Base-by-base conservation (phyloP, 2,329 filamentous ascomycete species). In the Neonectria hederae region DNA sequence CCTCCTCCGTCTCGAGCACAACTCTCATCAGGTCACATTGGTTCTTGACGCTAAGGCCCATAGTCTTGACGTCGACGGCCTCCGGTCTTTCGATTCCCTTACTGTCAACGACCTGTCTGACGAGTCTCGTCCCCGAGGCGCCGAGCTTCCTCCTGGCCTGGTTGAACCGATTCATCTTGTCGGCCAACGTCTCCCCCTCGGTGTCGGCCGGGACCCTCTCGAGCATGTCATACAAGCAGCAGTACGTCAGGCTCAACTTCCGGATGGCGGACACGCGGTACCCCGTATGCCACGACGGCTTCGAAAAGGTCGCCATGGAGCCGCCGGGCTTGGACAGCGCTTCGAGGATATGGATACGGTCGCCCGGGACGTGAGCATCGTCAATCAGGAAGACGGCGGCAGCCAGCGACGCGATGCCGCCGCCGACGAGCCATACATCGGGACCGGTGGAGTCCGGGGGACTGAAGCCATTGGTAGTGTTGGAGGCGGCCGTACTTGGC, bases 21-120 rank as follows among this genome's bases (percentile, higher is more conserved):
- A 74, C 72, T 14, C 72, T 65, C 72, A 74, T 74, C 60, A 74
- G 59, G 46, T 74, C 72, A 19, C 72, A 74, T 19, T 74, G 72
- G 62, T 74, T 73, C 62, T 73, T 74, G 40, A 74, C 72, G 51
- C 72, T 74, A n/a, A 74, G 26, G 0, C 72, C 72, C 72, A 74
- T 74, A 21, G 71, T 71, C 24, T 40, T 72, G 35, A 74, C 67
- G 5, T 74, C 65, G 6, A 74, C 72, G 0, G 72, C 72, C 9
- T 74, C 72, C 0, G 72, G 72, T 4, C 35, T 64, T 28, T 74
- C 72, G 9, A 7, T 40, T 0, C 72, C 72, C 14, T 59, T 24
- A 0, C 66, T 51, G 6, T 72, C 72, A 17, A 67, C 22, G 13
- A 53, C 52, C 26, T 74, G 72, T 8, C 72, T 64, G 9, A 74